Evolutionary conservation across 2,329 filamentous ascomycete genomes (phyloP), one percentile per base, ranked within the genome.

Genomic region (Epichloe coenophiala): DNA sequence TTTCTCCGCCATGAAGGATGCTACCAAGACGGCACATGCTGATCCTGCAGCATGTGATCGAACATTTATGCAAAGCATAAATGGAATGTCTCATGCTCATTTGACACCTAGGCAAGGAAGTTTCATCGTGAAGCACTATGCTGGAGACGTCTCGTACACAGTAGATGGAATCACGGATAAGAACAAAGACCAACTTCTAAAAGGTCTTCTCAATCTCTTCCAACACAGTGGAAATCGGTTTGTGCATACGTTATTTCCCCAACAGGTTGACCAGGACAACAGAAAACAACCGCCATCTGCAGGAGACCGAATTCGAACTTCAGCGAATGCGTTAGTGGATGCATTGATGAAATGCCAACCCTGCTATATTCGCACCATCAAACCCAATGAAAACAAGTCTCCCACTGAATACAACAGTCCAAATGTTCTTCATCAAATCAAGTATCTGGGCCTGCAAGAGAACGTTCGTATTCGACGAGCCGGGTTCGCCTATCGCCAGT

Each of bases 91-190:
- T 1, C 94, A 97, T 65, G 80, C 88, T 31, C 93, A 98, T 65
- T 84, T 98, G 60, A 88, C 89, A 52, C 87, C 86, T 56, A 81
- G 93, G 40, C 91, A 97, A 68, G 91, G 91, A 48, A 93, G 88
- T 65, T 98, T 98, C 68, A 93, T 98, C 63, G 86, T 98, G 70
- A 97, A 96, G 74, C 93, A 98, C 69, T 98, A 98, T 65, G 93
- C 93, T 52, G 93, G 93, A 68, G 93, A 98, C 68, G 93, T 98
- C 58, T 83, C 82, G 57, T 98, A 98, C 67, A 87, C 86, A 2
- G 84, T 97, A 3, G 88, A 95, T 51, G 93, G 93, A 53, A 98
- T 98, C 74, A 98, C 93, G 1, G 93, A 98, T 68, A 98, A 98
- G 77, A 98, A 97, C 75, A 98, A 97, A 75, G 93, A 98, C 63